Percentiles rank a stretch among this genome's conserved stretches.
Conservation (phyloP, 805 yeast species). For the Cyberlindnera americana region DNA sequence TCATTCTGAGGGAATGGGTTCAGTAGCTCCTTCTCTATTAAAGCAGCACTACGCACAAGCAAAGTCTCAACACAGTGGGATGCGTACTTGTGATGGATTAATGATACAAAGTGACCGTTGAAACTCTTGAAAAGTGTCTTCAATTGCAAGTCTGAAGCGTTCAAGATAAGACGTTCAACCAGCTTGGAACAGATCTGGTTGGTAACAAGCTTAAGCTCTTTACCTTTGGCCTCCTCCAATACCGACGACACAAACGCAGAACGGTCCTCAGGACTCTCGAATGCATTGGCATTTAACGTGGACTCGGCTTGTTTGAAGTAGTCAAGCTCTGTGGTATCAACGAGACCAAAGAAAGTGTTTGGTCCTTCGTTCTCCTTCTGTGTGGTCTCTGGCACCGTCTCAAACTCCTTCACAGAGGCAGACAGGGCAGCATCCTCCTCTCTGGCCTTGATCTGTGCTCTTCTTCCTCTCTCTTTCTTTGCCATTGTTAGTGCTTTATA, state of each 20-base stretch:
- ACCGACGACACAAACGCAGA: constrained; percentile 70
- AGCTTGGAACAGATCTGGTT: constrained; percentile 94
- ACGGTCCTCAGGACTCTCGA: constrained; percentile 70
- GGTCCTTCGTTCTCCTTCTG: constrained; percentile 23
- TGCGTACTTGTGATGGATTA: constrained; percentile 84
- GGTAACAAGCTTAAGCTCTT: constrained; percentile 87
- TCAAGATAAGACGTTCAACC: constrained; percentile 78
- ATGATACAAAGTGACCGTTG: constrained; percentile 67
- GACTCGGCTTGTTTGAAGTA: constrained; percentile 93
- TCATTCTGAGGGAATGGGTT: constrained; percentile 37
- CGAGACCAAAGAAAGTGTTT: constrained; percentile 75
- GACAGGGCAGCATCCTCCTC: constrained; percentile 15
- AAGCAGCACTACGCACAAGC: constrained; percentile 67
- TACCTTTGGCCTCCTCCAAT: constrained; percentile 81
- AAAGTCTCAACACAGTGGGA: constrained; percentile 92
- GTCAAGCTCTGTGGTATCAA: constrained; percentile 79
- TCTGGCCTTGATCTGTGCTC: constrained; percentile 29
- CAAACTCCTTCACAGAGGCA: constrained; percentile 10
- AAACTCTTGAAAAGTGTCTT: constrained; percentile 63
- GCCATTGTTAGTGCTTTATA: constrained; percentile 17
- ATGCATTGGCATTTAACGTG: constrained; percentile 75
- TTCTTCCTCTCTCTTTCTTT: constrained; percentile 40
- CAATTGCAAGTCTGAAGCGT: constrained; percentile 61
- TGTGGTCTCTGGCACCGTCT: constrained; percentile 1
- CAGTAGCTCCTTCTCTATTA: constrained; percentile 69